Base-by-base conservation (phyloP, 441 rosid species). In the Francoa sonchifolia region DNA sequence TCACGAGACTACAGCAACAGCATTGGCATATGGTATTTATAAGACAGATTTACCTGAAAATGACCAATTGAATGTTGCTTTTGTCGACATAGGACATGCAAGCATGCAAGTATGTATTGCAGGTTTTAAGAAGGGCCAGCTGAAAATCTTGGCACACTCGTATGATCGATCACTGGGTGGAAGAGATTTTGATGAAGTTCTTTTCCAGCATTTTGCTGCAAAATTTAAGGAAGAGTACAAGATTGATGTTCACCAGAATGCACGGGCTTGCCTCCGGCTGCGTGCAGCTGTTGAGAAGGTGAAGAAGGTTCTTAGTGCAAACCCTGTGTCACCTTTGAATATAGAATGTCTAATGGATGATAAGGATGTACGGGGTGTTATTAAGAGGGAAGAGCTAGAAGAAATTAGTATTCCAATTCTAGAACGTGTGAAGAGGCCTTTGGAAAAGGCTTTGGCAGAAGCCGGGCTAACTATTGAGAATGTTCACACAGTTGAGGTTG, bases 271-370 rank as follows among this genome's bases (percentile, higher is more conserved):
- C 46, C 73, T 86, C 25, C 67, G 99, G 57, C 82, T 90, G 12
- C 70, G 96, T 32, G 75, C 81, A 33, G 83, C 68, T 0, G 74
- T 85, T 62, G 99, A 82, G 65, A 90, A 90, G 65, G 59, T 90
- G 50, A 90, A 90, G 70, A 90, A 90, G 61, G 78, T 90, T 42
- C 79, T 90, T 1, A 90, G 99, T 52, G 99, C 96, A 19, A 90
- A 90, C 56, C 90, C 99, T 0, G 73, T 58, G 62, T 86, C 96
- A 1, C 96, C 96, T 19, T 40, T 90, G 50, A 78, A 80, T 61
- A 80, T 90, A 11, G 99, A 90, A 54, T 90, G 99, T 59, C 50
- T 90, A 49, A 82, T 90, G 95, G 96, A 86, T 17, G 99, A 90
- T 63, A 90, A 86, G 60, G 99, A 90, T 59, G 99, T 86, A 8